Evolutionary conservation across 2,329 filamentous ascomycete species (phyloP), one percentile per base, ranked within the genome.

Genomic region (Alternaria gaisen): DNA sequence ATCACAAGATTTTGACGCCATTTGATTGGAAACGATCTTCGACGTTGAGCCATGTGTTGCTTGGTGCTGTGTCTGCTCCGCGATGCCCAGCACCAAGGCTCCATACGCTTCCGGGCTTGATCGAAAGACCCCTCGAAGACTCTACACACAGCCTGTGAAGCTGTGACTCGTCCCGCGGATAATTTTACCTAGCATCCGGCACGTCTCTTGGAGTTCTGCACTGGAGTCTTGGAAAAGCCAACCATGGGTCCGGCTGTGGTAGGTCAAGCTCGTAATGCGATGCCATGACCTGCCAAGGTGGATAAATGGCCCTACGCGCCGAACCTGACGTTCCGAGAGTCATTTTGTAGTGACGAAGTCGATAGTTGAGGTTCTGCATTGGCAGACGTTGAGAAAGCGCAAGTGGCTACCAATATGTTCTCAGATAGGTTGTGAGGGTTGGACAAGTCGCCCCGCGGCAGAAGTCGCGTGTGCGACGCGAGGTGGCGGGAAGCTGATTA

Each of bases 261-360:
- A 56, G 50, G 51, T 56, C 50, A 44, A 46, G 54, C 47, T 54
- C 16, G 30, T 44, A 26, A 59, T 30, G 60, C 50, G 46, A 60
- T 55, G 62, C 42, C 56, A 61, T 53, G 32, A 53, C 30, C 38
- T 58, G 64, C 64, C 64, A 67, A 67, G 64, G 56, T 67, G 64
- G 64, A 61, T 61, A 63, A 67, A 65, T 65, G 62, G 62, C 43
- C 57, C 57, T 65, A 34, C 24, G 40, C 32, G 50, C 64, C 64
- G 62, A 53, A 51, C 36, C 56, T 59, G 36, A 36, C 34, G 22
- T n/a, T 42, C 12, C 0, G 32, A 36, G 32, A 36, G 11, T 36
- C 0, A 4, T 36, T 10, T 6, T 36, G 12, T 36, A 16, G 0
- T 36, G 32, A 36, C 32, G 32, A 16, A 36, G 32, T 36, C 12